Evolutionary conservation across 1,284 basidiomycete species (phyloP).

Genomic region (Ustilago trichophora): DNA sequence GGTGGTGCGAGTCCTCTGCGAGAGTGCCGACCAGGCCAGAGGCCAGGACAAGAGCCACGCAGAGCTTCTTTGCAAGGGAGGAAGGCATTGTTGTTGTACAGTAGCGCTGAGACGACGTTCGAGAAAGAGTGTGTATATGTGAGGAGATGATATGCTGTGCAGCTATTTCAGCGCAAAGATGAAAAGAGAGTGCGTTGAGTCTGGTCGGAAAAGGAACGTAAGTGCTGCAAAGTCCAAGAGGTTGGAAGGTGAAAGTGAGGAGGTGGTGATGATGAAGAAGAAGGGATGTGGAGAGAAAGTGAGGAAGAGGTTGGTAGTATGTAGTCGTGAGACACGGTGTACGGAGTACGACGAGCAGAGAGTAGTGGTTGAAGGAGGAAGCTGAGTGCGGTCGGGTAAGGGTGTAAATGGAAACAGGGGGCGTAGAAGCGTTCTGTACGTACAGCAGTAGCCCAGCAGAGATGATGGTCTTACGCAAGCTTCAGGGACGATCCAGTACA

Average conservation of each 20-base stretch:
- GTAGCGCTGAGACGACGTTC: background rate
- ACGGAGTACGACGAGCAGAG: background rate
- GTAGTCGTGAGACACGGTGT: too few relatives aligned
- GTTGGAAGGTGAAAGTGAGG: background rate
- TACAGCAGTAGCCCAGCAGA: too few relatives aligned
- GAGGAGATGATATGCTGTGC: too few relatives aligned
- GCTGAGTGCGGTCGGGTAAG: too few relatives aligned
- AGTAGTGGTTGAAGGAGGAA: background rate
- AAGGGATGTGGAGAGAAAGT: too few relatives aligned
- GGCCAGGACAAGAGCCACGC: constrained; percentile 14
- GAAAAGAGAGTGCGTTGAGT: background rate
- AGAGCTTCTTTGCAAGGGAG: constrained; percentile 15
- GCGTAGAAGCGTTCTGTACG: too few relatives aligned
- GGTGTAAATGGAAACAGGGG: too few relatives aligned
- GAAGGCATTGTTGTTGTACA: constrained; percentile 6
- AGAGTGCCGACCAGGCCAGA: constrained; percentile 1
- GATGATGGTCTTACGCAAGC: too few relatives aligned
- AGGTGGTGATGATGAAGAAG: too few relatives aligned
- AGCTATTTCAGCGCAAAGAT: constrained; percentile 23
- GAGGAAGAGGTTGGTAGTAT: too few relatives aligned
- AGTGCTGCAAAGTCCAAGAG: background rate
- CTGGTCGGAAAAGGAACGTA: background rate
- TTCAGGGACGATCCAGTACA: too few relatives aligned
- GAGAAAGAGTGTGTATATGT: background rate
- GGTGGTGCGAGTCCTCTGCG: constrained; percentile 9